Evolutionary conservation across 1,139 yeast species (phyloP).

Genomic region (Yamadazyma mexicana): DNA sequence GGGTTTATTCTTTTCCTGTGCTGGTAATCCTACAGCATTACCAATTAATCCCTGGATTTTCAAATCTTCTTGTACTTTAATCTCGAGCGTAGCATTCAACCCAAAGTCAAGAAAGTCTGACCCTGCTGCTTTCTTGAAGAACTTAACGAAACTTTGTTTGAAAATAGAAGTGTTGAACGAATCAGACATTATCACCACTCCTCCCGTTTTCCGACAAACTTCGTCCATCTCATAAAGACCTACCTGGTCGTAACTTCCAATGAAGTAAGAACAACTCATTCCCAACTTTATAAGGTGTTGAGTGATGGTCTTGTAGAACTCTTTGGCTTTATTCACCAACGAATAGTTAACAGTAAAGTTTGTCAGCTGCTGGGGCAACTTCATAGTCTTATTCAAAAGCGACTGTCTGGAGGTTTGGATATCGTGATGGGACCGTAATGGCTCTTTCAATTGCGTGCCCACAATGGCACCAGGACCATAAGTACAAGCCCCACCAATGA

Average conservation of each 20-base stretch:
- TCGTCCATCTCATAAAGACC: constrained; percentile 68
- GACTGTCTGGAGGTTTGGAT: constrained; percentile 43
- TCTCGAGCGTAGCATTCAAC: constrained; percentile 58
- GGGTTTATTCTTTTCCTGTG: constrained; percentile 26
- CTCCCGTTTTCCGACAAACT: constrained; percentile 59
- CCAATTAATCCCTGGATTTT: constrained; percentile 61
- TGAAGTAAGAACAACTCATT: constrained; percentile 54
- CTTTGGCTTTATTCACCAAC: constrained; percentile 33
- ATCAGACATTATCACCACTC: constrained; percentile 61
- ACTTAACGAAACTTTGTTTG: constrained; percentile 60
- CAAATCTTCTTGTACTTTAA: constrained; percentile 48
- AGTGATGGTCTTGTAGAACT: constrained; percentile 48
- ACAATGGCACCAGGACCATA: constrained; percentile 59
- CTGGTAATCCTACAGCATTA: constrained; percentile 48
- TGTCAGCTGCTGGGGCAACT: constrained; percentile 31
- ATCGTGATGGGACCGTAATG: constrained; percentile 61
- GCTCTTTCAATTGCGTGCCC: constrained; percentile 47
- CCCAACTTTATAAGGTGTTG: constrained; percentile 42
- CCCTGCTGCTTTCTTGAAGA: constrained; percentile 40
- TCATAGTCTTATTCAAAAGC: constrained; percentile 15
- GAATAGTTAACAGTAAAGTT: constrained; percentile 27
- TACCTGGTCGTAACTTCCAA: constrained; percentile 68
- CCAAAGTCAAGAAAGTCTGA: constrained; percentile 45
- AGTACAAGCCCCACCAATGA: constrained; percentile 61
- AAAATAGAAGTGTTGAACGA: constrained; percentile 65